Evolutionary conservation across 495 filamentous ascomycete genomes (phyloP), one percentile per base, ranked within the genome.

Genomic region (Aspergillus carlsbadensis): DNA sequence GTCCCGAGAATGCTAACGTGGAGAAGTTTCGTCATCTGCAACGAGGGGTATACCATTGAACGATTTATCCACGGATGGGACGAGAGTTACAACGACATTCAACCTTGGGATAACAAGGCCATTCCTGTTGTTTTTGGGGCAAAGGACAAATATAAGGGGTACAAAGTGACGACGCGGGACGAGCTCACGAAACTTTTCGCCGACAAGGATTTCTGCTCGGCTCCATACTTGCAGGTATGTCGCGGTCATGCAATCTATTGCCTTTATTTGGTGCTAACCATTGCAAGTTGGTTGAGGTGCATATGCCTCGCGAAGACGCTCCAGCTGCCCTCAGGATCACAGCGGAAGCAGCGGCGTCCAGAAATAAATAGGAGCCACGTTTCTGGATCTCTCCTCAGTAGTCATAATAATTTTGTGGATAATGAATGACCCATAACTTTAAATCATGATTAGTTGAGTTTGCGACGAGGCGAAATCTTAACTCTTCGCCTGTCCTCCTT

Each of bases 241-340:
- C 11, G 6, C 45, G 2, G 3, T 15, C 15, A 24, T 39, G 0
- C 0, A 1, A 31, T 11, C 40, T 20, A 8, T 29, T 29, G 34
- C 7, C 5, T 17, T 10, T 4, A 8, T 48, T 31, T 18, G 43
- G 26, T 56, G 34, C 63, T 68, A 66, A 76, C 24, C 63, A 21
- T 67, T 21, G 61, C 35, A 70, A 93, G 75, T 80, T 96, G 69
- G 92, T 96, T 22, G 92, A 96, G 73, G 51, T 96, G 46, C 90
- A 91, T 65, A 92, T 96, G 84, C 85, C 85, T 15, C 87, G 84
- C 69, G 81, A 91, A 52, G 92, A 96, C 70, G 78, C 90, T 21
- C 92, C 91, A 0, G 68, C 77, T 43, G 85, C 81, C 17, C 65
- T 96, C 70, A 87, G 86, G 64, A 64, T 81, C 43, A 83, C 83